A percentile compares a stretch with the other conserved stretches of the same genome.
Conservation (phyloP, 352 stramenopile species). For the Globisporangium polare region DNA sequence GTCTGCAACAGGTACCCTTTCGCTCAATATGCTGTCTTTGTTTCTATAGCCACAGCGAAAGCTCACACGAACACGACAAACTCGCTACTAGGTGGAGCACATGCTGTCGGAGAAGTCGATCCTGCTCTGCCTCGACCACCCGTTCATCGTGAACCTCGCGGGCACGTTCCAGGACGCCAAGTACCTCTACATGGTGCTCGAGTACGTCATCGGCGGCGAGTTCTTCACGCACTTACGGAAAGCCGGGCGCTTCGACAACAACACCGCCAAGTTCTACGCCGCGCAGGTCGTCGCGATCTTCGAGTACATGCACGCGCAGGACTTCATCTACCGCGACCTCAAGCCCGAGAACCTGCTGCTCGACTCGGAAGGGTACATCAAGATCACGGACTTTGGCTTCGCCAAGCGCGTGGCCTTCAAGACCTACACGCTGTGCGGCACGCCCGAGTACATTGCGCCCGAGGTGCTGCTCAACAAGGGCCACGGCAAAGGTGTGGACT, state of each 20-base stretch:
- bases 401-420: conserved; percentile 95
- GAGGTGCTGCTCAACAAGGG: conserved; percentile 90
- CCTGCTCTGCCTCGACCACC: conserved; percentile 89
- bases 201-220: conserved; percentile 97
- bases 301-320: conserved; percentile 94
- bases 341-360: conserved; percentile 95
- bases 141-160: conserved; percentile 96
- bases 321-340: conserved; percentile 98
- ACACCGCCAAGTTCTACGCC: conserved; percentile 91
- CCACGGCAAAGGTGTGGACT: conserved; percentile 91
- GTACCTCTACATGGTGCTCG: conserved; percentile 97
- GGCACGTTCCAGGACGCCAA: conserved; percentile 94
- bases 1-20: conserved; percentile 94
- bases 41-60: too few relatives aligned
- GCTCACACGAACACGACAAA: too few relatives aligned
- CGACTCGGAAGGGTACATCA: conserved; percentile 94
- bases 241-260: conserved; percentile 92
- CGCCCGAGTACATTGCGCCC: conserved; percentile 91
- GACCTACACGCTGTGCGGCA: conserved; percentile 93
- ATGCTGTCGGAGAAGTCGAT: conserved; percentile 97
- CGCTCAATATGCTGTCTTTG: too few relatives aligned
- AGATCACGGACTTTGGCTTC: conserved; percentile 94
- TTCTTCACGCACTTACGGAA: conserved; percentile 97
- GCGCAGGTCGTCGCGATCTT: conserved; percentile 95
- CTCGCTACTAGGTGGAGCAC: conserved; percentile 97